A percentile compares a stretch with the other conserved stretches of the same genome.
Evolutionary conservation across 192 early-diverging fungal species (phyloP).

Genomic region (Lobosporangium transversale): DNA sequence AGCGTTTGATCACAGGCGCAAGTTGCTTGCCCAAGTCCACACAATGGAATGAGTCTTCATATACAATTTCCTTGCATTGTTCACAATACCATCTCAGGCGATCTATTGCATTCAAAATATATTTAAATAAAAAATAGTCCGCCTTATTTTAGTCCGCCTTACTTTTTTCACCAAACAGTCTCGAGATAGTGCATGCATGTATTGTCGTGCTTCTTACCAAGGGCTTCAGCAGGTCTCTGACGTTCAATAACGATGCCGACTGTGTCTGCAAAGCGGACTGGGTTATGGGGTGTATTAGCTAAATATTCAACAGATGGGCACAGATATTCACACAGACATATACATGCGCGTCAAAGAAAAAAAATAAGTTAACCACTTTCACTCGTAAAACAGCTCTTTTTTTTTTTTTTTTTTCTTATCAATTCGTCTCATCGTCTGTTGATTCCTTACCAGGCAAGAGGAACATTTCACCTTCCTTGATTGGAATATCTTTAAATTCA

Average conservation of each 20-base stretch:
- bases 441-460: conserved; percentile 80
- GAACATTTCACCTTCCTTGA: conserved; percentile 97
- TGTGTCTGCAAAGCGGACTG: conserved; percentile 91
- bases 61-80: conserved; percentile 81
- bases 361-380: no score
- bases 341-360: no score
- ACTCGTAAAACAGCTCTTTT: not conserved
- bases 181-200: no score
- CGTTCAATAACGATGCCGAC: conserved; percentile 96
- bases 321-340: no score
- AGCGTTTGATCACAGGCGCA: conserved; percentile 91
- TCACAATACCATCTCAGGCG: conserved; percentile 96
- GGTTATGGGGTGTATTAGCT: conserved; percentile 95
- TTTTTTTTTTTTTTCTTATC: no score
- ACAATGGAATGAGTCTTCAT: conserved; percentile 92
- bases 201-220: conserved; percentile 61
- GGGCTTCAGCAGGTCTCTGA: conserved; percentile 75
- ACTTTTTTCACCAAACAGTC: no score
- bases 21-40: conserved; percentile 89
- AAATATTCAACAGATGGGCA: not conserved
- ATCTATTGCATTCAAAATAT: conserved; percentile 62
- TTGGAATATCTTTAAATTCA: conserved; percentile 84
- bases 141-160: not conserved
- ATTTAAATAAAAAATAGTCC: not conserved
- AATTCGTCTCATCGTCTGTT: no score